Evolutionary conservation across 371 early-diverging fungal species (phyloP).

Genomic region (Apophysomyces ossiformis): DNA sequence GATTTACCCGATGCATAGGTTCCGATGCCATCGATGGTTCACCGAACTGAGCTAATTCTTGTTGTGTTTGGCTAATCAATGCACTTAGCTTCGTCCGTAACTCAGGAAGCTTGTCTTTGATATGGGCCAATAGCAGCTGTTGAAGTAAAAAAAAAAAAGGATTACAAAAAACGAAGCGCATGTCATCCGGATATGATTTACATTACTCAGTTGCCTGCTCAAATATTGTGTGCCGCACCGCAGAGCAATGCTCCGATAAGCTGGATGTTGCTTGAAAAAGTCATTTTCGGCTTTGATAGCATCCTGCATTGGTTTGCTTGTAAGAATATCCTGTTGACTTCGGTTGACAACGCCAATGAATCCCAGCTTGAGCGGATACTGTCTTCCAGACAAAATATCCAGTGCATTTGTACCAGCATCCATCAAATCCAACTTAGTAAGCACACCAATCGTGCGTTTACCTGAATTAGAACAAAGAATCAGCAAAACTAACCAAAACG

Average conservation of each 20-base stretch:
- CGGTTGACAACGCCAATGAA: slow-evolving; percentile 93
- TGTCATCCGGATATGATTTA: slow-evolving; percentile 26
- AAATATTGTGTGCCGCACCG: slow-evolving; percentile 89
- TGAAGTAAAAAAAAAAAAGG: neutral
- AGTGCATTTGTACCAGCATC: slow-evolving; percentile 92
- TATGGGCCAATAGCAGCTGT: slow-evolving; percentile 80
- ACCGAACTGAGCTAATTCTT: slow-evolving; percentile 80
- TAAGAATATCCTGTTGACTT: slow-evolving; percentile 87
- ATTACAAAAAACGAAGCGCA: neutral
- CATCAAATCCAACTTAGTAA: slow-evolving; percentile 96
- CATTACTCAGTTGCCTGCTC: slow-evolving; percentile 77
- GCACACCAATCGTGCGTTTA: slow-evolving; percentile 88
- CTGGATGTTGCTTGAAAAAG: slow-evolving; percentile 83
- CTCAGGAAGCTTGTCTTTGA: slow-evolving; percentile 83
- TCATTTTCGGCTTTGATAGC: slow-evolving; percentile 77
- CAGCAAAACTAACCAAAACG: neutral
- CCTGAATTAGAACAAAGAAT: slow-evolving; percentile 24
- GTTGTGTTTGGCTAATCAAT: slow-evolving; percentile 81
- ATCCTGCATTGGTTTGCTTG: slow-evolving; percentile 78
- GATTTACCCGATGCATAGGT: slow-evolving; percentile 50
- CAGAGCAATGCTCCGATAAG: slow-evolving; percentile 79
- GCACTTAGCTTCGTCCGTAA: slow-evolving; percentile 82
- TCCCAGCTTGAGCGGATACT: slow-evolving; percentile 85
- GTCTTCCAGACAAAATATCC: slow-evolving; percentile 84
- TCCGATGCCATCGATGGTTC: slow-evolving; percentile 60